These are phyloP conservation scores for Phytophthora pini DNA, from an alignment of 352 stramenopile species.

Conservation along the genomic window DNA sequence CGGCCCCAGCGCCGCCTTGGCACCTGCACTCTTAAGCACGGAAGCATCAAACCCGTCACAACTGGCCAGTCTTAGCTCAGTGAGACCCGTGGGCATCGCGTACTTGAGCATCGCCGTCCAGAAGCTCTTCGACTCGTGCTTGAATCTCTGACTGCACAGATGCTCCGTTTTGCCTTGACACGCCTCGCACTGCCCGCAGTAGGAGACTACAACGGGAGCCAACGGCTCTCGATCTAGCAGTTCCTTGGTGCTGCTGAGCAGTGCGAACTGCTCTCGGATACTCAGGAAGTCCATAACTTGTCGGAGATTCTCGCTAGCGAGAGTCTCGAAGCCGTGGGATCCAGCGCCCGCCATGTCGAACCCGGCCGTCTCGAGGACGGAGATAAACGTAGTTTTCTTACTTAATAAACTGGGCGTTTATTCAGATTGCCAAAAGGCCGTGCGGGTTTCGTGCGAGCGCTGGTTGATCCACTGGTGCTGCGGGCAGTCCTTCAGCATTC, in stretches of 20 bases:
- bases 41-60: slow-evolving; percentile 53
- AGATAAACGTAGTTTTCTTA: slow-evolving; percentile 11
- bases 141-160: slow-evolving; percentile 54
- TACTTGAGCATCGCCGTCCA: slow-evolving; percentile 63
- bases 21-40: slow-evolving; percentile 40
- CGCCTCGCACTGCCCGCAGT: slow-evolving; percentile 59
- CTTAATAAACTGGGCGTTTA: slow-evolving; percentile 37
- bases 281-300: slow-evolving; percentile 64
- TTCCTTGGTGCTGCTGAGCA: slow-evolving; percentile 50
- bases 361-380: not conserved
- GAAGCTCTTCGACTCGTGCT: slow-evolving; percentile 45
- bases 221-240: slow-evolving; percentile 55
- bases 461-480: slow-evolving; percentile 92
- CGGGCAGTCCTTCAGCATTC: slow-evolving; percentile 90
- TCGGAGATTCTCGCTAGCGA: slow-evolving; percentile 57
- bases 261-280: slow-evolving; percentile 62
- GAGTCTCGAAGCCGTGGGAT: slow-evolving; percentile 26
- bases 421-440: slow-evolving; percentile 65
- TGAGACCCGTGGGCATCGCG: slow-evolving; percentile 43
- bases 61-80: slow-evolving; percentile 60
- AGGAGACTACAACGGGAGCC: slow-evolving; percentile 52
- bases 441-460: slow-evolving; percentile 88
- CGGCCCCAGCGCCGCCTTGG: slow-evolving; percentile 35
- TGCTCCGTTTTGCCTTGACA: slow-evolving; percentile 62
- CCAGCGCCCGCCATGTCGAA: slow-evolving; percentile 15